Conservation (phyloP, 441 rosid species). For the Daphne laureola region DNA sequence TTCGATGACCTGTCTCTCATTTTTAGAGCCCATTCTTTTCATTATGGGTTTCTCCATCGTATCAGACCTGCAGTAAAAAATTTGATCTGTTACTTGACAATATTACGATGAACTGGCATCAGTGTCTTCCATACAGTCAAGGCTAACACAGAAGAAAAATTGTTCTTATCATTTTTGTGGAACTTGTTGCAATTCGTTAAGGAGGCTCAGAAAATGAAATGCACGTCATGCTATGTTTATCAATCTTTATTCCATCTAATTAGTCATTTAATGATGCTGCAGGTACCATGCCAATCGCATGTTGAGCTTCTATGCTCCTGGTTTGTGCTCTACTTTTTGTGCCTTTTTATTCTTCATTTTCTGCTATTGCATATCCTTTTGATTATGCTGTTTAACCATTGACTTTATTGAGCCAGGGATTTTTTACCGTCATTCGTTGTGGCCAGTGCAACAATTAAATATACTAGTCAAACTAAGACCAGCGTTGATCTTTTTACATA, state of each 20-base stretch:
- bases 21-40: not conserved
- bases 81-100: not conserved
- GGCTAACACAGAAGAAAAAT: too few relatives aligned
- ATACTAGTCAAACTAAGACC: not conserved
- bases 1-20: not conserved
- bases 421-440: not conserved
- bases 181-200: not conserved
- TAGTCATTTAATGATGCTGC: conserved; percentile 3
- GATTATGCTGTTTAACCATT: not conserved
- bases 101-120: not conserved
- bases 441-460: not conserved
- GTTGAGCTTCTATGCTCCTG: conserved; percentile 96
- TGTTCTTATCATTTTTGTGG: not conserved
- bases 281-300: conserved; percentile 98
- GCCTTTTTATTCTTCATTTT: not conserved
- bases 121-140: not conserved
- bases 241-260: conserved; percentile 10
- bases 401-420: not conserved
- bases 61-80: not conserved
- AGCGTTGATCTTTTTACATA: not conserved
- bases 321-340: conserved; percentile 29
- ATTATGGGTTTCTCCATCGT: not conserved
- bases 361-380: not conserved
- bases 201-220: too few relatives aligned
- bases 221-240: too few relatives aligned